Percentiles rank a stretch among this genome's conserved stretches.
These are phyloP conservation scores for Gossypium davidsonii DNA, from an alignment of 441 rosid species.

Conservation along the genomic window DNA sequence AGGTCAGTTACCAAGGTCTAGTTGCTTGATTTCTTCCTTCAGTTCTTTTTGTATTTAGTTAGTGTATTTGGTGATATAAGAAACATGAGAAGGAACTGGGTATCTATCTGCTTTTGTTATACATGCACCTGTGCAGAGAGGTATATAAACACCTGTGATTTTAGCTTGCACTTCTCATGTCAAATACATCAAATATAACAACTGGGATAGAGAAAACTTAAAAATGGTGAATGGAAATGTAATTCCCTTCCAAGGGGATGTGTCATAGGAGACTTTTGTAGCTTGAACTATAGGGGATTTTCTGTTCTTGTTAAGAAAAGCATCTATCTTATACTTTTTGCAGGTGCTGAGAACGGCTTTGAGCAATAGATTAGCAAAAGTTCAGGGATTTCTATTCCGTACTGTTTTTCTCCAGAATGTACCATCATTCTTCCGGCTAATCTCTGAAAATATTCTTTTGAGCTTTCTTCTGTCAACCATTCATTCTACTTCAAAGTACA, in stretches of 20 bases:
- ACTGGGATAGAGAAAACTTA: background rate
- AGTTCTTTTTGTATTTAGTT: background rate
- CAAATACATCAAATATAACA: background rate
- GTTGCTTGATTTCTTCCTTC: background rate
- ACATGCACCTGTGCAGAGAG: background rate
- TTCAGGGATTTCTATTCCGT: slow-evolving; percentile 93
- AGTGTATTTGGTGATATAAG: background rate
- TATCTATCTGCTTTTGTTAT: background rate
- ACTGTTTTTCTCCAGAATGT: slow-evolving; percentile 93
- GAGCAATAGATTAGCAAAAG: slow-evolving; percentile 97
- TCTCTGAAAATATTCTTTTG: slow-evolving; percentile 84
- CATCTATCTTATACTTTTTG: slow-evolving; percentile 14
- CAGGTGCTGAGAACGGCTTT: slow-evolving; percentile 88
- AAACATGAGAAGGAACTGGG: background rate
- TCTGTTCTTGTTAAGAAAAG: background rate
- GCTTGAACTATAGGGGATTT: background rate
- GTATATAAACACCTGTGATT: background rate
- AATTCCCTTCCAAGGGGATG: background rate
- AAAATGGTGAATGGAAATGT: background rate
- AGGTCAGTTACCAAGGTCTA: background rate
- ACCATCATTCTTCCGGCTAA: slow-evolving; percentile 81
- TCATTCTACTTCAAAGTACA: slow-evolving; percentile 85
- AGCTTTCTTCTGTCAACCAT: slow-evolving; percentile 82
- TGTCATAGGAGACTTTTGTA: background rate
- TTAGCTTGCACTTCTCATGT: background rate